These are phyloP conservation scores for Euphorbia celastroides DNA, from an alignment of 441 rosid species.

Conservation along the genomic window DNA sequence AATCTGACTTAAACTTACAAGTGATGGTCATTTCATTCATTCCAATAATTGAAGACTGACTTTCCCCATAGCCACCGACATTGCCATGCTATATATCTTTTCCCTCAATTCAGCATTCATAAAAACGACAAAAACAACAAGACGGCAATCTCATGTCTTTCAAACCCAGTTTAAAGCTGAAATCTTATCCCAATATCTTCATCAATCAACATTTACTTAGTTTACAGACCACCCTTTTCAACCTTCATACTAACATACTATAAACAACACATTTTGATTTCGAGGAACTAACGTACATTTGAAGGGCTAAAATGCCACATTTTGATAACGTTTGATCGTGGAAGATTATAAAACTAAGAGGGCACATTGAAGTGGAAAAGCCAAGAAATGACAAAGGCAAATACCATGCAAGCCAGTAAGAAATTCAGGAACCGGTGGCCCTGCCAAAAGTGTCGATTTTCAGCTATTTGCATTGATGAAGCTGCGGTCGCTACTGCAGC, in stretches of 20 bases:
- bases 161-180: background rate
- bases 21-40: background rate
- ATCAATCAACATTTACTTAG: background rate
- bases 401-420: constrained; percentile 56
- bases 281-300: background rate
- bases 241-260: constrained; percentile 11
- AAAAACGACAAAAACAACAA: too few relatives aligned
- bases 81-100: too few relatives aligned
- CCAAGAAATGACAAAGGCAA: constrained; percentile 56
- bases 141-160: background rate
- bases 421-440: constrained; percentile 48
- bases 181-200: too few relatives aligned
- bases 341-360: constrained; percentile 18
- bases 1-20: too few relatives aligned
- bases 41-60: constrained; percentile 11
- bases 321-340: constrained; percentile 5
- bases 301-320: background rate
- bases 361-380: constrained; percentile 48
- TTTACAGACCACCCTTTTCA: constrained; percentile 6
- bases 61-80: too few relatives aligned
- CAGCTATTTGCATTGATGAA: constrained; percentile 19
- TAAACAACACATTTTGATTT: constrained; percentile 11
- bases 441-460: constrained; percentile 37
- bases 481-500: constrained; percentile 14
- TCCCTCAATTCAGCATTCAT: too few relatives aligned